A percentile compares a stretch with the other conserved stretches of the same genome.
phyloP scores from a whole-genome alignment of 179 eudicot genomes.

The Beta lomatogona region DNA sequence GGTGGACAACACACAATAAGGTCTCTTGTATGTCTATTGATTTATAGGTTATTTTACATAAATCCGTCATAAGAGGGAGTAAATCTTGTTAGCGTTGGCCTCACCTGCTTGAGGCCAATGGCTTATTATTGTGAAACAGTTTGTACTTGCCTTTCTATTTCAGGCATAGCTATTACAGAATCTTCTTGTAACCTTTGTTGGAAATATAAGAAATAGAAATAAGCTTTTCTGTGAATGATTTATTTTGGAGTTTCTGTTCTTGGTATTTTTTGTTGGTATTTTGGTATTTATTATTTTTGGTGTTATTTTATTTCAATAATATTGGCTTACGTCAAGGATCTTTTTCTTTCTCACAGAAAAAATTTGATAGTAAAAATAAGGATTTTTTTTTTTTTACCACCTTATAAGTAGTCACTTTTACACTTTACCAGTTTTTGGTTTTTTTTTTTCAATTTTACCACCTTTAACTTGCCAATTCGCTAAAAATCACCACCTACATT shows the following conservation, averaged over 20 bases:
- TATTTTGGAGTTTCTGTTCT: not conserved
- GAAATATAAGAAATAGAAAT: constrained; percentile 16
- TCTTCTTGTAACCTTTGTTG: not conserved
- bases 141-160: not conserved
- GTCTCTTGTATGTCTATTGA: constrained; percentile 15
- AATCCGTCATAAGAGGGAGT: constrained; percentile 9
- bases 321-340: not conserved
- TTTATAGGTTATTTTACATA: not conserved
- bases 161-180: constrained; percentile 1
- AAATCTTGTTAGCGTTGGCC: not conserved
- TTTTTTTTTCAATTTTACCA: too few relatives aligned
- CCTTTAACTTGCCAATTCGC: too few relatives aligned
- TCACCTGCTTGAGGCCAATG: constrained; percentile 5
- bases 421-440: too few relatives aligned
- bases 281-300: too few relatives aligned
- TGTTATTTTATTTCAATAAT: not conserved
- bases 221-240: not conserved
- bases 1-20: constrained; percentile 16
- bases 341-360: too few relatives aligned
- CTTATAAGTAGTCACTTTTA: too few relatives aligned
- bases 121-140: constrained; percentile 12
- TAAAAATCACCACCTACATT: too few relatives aligned
- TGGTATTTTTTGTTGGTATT: not conserved
- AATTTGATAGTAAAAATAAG: too few relatives aligned
- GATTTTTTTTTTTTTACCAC: too few relatives aligned